A percentile compares a stretch with the other conserved stretches of the same genome.
These are phyloP conservation scores for Saturnispora halmiae DNA, from an alignment of 805 yeast genomes.

Conservation along the genomic window DNA sequence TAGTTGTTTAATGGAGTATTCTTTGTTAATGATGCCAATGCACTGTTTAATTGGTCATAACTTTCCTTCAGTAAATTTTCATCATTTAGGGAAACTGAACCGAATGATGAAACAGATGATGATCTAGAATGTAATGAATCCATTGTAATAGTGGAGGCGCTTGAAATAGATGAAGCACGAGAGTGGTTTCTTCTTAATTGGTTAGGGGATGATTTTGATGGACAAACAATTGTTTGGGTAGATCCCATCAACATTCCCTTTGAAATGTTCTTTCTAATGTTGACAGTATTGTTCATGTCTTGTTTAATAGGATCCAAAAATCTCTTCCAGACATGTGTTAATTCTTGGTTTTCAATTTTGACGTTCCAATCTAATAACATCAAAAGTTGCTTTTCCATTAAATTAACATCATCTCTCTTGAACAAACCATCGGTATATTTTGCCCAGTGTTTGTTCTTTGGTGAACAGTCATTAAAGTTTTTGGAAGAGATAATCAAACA, in stretches of 20 bases:
- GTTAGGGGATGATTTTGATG: constrained; percentile 9
- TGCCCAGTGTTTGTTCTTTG: constrained; percentile 74
- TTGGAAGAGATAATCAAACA: constrained; percentile 67
- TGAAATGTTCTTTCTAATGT: constrained; percentile 23
- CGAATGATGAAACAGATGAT: constrained; percentile 24
- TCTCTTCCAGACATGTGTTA: constrained; percentile 32
- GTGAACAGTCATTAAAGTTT: constrained; percentile 69
- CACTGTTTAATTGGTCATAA: constrained; percentile 2
- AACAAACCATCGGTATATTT: constrained; percentile 69
- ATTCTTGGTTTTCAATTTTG: constrained; percentile 37
- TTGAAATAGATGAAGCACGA: constrained; percentile 11
- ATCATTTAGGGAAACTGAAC: constrained; percentile 3
- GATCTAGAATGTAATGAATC: constrained; percentile 24
- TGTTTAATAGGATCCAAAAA: constrained; percentile 45
- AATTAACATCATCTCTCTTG: constrained; percentile 56
- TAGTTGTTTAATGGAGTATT: constrained; percentile 22
- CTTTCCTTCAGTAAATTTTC: constrained; percentile 4
- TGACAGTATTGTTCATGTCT: constrained; percentile 27
- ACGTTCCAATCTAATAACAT: constrained; percentile 66
- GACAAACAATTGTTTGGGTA: constrained; percentile 23
- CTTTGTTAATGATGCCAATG: constrained; percentile 12
- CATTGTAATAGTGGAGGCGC: constrained; percentile 10
- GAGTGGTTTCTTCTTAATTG: not conserved
- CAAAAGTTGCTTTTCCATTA: constrained; percentile 73
- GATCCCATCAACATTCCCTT: constrained; percentile 25